Percentiles rank a stretch among this genome's conserved stretches.
Conservation (phyloP, 208 protist genomes). For the Leishmania tarentolae region DNA sequence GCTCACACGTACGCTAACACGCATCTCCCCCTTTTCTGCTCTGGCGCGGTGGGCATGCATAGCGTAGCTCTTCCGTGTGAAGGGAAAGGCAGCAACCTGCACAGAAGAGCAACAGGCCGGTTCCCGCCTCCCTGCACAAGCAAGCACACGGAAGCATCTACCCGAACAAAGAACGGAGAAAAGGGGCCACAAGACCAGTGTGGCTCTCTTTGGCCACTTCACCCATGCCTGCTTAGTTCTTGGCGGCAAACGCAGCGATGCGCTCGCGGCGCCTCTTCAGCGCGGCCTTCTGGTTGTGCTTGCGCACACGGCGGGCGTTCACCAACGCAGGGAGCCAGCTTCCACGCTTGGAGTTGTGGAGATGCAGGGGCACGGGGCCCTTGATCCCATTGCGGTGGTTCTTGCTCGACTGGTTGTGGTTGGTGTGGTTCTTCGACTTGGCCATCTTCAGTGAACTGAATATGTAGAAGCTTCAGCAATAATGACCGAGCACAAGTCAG, state of each 20-base stretch:
- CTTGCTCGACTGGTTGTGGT: slow-evolving; percentile 94
- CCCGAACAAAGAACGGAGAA: background rate
- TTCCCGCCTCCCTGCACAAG: background rate
- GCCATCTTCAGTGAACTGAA: slow-evolving; percentile 60
- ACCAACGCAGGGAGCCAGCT: slow-evolving; percentile 78
- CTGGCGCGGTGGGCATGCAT: no score
- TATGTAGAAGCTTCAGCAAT: background rate
- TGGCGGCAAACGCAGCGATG: slow-evolving; percentile 57
- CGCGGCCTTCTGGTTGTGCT: slow-evolving; percentile 87
- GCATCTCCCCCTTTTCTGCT: background rate
- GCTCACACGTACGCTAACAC: background rate
- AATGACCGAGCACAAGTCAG: background rate
- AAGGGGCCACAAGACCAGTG: background rate
- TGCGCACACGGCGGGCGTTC: slow-evolving; percentile 85
- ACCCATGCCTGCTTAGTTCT: slow-evolving; percentile 27
- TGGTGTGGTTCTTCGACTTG: slow-evolving; percentile 95
- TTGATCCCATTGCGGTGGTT: slow-evolving; percentile 93
- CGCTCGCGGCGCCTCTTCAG: slow-evolving; percentile 77
- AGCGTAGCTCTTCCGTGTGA: background rate
- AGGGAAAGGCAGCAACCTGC: background rate
- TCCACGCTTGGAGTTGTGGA: slow-evolving; percentile 85
- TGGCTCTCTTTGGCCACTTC: background rate
- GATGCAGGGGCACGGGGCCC: slow-evolving; percentile 56
- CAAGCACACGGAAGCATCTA: background rate
- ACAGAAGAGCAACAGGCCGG: background rate